phyloP scores from a whole-genome alignment of 768 basidiomycete genomes.

The Trametes sanguinea region DNA sequence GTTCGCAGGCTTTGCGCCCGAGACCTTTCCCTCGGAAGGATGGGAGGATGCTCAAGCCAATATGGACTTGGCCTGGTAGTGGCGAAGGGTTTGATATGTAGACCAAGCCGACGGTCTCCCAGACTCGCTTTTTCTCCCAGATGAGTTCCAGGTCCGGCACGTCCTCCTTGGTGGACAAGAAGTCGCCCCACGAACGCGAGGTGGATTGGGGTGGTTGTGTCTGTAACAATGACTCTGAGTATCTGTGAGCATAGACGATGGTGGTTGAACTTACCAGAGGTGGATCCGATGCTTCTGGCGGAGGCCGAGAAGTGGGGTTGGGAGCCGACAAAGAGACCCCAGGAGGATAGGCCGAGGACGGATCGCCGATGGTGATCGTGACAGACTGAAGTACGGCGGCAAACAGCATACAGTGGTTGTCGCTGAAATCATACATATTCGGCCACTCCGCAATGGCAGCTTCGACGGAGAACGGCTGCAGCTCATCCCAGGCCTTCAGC shows the following conservation, averaged over 20 bases:
- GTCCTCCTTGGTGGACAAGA: neutral
- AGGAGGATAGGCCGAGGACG: neutral
- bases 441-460: neutral
- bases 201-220: neutral
- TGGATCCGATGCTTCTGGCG: no score
- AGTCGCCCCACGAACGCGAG: neutral
- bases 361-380: neutral
- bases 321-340: no score
- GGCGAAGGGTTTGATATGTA: slow-evolving; percentile 22
- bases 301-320: neutral
- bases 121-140: neutral
- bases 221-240: no score
- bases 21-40: slow-evolving; percentile 43
- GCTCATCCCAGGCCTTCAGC: slow-evolving; percentile 7
- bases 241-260: no score
- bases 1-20: slow-evolving; percentile 47
- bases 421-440: slow-evolving; percentile 8
- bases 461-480: slow-evolving; percentile 15
- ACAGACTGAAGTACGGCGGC: slow-evolving; percentile 15
- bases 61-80: slow-evolving; percentile 46
- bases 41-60: slow-evolving; percentile 54
- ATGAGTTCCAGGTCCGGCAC: neutral
- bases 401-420: slow-evolving; percentile 17
- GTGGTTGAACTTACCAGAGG: neutral
- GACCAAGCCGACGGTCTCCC: slow-evolving; percentile 25